Percentiles rank a stretch among this genome's conserved stretches.
phyloP scores from a whole-genome alignment of 2,329 filamentous ascomycete species.

The Dothideomycetes sp. region DNA sequence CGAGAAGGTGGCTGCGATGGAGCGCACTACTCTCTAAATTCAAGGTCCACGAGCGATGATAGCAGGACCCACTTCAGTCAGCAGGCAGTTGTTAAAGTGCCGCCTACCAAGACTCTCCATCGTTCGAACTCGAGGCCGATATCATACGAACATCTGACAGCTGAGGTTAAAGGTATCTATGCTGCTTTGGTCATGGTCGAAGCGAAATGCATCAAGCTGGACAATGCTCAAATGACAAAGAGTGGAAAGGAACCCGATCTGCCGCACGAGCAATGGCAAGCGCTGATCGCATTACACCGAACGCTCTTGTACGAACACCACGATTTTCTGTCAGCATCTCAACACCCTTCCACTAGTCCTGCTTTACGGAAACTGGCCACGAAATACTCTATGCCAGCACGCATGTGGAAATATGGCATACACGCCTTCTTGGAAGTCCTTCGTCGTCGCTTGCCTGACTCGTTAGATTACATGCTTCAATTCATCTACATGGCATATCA shows the following conservation, averaged over 20 bases:
- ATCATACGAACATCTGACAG: conserved; percentile 66
- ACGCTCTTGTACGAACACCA: conserved; percentile 45
- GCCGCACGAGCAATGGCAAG: conserved; percentile 69
- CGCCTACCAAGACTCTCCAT: too few species aligned
- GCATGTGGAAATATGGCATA: conserved; percentile 93
- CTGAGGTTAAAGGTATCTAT: conserved; percentile 78
- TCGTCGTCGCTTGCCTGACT: conserved; percentile 62
- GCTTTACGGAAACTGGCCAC: conserved; percentile 59
- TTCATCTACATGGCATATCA: conserved; percentile 86
- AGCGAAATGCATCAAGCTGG: conserved; percentile 75
- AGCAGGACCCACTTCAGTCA: too few species aligned
- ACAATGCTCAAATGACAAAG: conserved; percentile 49
- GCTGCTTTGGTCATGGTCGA: conserved; percentile 79
- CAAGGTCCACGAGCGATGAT: too few species aligned
- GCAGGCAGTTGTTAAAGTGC: too few species aligned
- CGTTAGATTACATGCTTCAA: conserved; percentile 78
- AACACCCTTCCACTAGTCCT: conserved; percentile 69
- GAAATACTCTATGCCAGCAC: conserved; percentile 83
- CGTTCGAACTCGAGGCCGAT: conserved; percentile 61
- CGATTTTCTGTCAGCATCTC: conserved; percentile 65
- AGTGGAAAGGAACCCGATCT: conserved; percentile 38
- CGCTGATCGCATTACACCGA: conserved; percentile 70
- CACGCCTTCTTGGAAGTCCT: conserved; percentile 43
- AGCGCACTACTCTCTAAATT: too few species aligned
- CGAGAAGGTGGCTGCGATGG: too few species aligned